Evolutionary conservation across 2,329 filamentous ascomycete species (phyloP).

Genomic region (Cladosporium austrohemisphaericum): DNA sequence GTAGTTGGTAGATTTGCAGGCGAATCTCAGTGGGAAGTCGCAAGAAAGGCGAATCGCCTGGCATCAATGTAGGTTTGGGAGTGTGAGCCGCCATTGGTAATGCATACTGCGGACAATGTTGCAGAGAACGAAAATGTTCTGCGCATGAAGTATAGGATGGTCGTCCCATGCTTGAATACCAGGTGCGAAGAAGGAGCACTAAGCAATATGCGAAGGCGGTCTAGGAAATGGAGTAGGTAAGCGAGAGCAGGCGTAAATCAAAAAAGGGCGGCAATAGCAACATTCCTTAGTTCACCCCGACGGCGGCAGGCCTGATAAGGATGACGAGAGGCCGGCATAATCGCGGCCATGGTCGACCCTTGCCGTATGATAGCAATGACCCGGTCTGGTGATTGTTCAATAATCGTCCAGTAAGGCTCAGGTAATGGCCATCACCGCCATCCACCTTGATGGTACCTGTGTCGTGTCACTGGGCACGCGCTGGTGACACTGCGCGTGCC

Average conservation of each 20-base stretch:
- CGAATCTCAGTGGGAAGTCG: slow-evolving; percentile 45
- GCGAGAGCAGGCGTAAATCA: background rate
- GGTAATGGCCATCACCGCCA: too few species aligned
- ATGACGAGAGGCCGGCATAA: too few species aligned
- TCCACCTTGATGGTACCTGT: background rate
- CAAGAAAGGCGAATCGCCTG: slow-evolving; percentile 33
- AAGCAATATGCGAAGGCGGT: too few species aligned
- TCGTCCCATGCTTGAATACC: too few species aligned
- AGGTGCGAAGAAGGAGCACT: too few species aligned
- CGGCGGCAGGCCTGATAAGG: too few species aligned
- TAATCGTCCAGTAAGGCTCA: too few species aligned
- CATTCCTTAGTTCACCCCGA: background rate
- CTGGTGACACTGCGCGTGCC: too few species aligned
- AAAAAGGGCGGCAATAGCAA: slow-evolving; percentile 9
- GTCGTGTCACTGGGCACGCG: background rate
- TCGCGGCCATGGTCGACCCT: too few species aligned
- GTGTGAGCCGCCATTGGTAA: background rate
- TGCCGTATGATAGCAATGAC: too few species aligned
- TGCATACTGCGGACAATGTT: background rate
- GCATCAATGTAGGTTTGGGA: background rate
- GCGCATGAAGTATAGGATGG: slow-evolving; percentile 25
- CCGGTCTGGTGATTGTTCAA: background rate
- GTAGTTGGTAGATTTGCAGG: slow-evolving; percentile 46
- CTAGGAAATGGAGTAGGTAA: background rate
- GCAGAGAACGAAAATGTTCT: slow-evolving; percentile 20